Evolutionary conservation across 1,139 yeast genomes (phyloP), one percentile per base, ranked within the genome.

Genomic region (Lodderomyces metapsilosis): DNA sequence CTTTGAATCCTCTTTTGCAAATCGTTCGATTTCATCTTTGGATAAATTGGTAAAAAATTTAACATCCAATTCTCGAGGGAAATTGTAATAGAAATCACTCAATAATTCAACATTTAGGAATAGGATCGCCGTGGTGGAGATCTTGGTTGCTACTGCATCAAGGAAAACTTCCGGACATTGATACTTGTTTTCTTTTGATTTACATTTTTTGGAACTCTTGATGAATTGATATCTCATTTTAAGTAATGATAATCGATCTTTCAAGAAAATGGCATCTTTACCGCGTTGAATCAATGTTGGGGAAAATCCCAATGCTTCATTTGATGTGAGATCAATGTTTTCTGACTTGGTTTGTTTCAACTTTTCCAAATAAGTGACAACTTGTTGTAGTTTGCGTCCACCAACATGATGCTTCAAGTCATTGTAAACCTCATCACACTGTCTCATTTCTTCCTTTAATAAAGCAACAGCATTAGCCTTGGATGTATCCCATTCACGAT

Each of bases 1-100:
- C 64, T 84, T 87, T 12, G 96, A 94, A 65, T 94, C 98, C 61
- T 94, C 98, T 56, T 88, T 88, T 1, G 98, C 98, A 67, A 91
- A 88, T 45, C 68, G 67, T 56, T 91, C 98, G 45, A 92, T 76
- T 56, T 91, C 95, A 42, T 88, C 95, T 40, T 74, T 74, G 9
- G 80, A 71, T 54, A 92, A 68, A 40, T 73, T 74, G 47, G 71
- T 73, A 46, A 86, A 81, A 47, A 94, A 75, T 50, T 83, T 80
- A 43, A 73, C 71, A 61, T 94, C 99, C 48, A 94, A 72, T 59
- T 89, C 97, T 43, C 98, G 76, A 1, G 98, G 98, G 66, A 94
- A 92, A 55, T 88, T 89, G 64, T 94, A 92, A 62, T 91, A 92
- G 57, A 94, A 94, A 63, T 94, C 98, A 52, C 95, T 85, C 50